Conservation (phyloP, 768 basidiomycete genomes). For the Hortiboletus campestris region DNA sequence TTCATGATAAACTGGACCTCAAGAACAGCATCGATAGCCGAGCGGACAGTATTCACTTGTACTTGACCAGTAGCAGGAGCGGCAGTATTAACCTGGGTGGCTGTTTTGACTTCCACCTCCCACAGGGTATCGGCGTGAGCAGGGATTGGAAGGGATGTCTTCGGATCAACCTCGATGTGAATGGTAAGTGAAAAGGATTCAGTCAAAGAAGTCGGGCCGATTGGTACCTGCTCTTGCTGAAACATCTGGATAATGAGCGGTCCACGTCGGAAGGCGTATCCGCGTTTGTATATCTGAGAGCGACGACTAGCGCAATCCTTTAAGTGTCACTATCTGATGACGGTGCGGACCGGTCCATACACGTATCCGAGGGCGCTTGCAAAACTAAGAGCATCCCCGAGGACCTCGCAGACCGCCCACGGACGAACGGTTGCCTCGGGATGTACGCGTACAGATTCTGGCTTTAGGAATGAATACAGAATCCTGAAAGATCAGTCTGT, state of each 20-base stretch:
- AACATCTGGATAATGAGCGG: slow-evolving; percentile 75
- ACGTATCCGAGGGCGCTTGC: slow-evolving; percentile 77
- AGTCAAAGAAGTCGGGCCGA: not conserved
- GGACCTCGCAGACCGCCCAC: slow-evolving; percentile 76
- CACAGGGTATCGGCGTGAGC: slow-evolving; percentile 80
- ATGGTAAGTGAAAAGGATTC: slow-evolving; percentile 6
- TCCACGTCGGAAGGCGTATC: slow-evolving; percentile 74
- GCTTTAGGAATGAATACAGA: slow-evolving; percentile 77
- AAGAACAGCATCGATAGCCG: slow-evolving; percentile 69
- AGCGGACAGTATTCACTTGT: slow-evolving; percentile 71
- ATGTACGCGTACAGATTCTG: slow-evolving; percentile 79
- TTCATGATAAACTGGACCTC: slow-evolving; percentile 85
- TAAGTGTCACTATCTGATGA: not conserved
- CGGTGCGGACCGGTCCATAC: slow-evolving; percentile 39
- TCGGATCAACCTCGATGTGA: slow-evolving; percentile 59
- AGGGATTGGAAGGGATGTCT: slow-evolving; percentile 71
- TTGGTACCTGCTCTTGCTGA: slow-evolving; percentile 75
- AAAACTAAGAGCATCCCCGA: slow-evolving; percentile 78
- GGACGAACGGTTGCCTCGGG: slow-evolving; percentile 86
- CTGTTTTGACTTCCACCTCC: slow-evolving; percentile 88
- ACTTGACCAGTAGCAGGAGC: slow-evolving; percentile 27
- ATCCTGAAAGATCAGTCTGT: slow-evolving; percentile 44
- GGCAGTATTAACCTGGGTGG: slow-evolving; percentile 72
- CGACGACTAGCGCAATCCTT: slow-evolving; percentile 43
- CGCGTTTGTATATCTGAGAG: slow-evolving; percentile 79